Conservation (phyloP, 1,139 yeast species). For the Lodderomyces elongisporus region DNA sequence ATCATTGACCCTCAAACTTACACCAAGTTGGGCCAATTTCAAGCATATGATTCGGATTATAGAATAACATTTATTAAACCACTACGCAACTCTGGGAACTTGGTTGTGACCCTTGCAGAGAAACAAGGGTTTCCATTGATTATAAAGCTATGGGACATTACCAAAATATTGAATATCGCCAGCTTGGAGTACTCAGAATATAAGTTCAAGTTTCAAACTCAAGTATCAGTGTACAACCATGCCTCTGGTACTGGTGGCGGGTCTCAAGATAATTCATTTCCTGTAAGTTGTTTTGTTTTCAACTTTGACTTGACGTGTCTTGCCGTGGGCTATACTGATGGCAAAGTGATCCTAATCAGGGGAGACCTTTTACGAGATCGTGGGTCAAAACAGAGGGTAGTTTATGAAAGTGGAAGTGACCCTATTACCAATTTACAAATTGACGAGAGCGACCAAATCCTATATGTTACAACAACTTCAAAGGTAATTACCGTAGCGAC, state of each 20-base stretch:
- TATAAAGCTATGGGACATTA: conserved; percentile 70
- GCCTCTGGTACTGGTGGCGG: neutral
- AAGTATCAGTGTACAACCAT: conserved; percentile 5
- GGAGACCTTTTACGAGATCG: conserved; percentile 88
- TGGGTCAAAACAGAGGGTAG: conserved; percentile 80
- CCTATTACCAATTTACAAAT: conserved; percentile 78
- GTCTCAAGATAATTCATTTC: conserved; percentile 58
- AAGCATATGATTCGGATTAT: conserved; percentile 63
- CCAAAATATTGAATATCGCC: conserved; percentile 35
- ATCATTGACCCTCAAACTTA: conserved; percentile 32
- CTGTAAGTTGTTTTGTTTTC: conserved; percentile 62
- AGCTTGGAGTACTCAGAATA: conserved; percentile 24
- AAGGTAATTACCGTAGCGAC: conserved; percentile 72
- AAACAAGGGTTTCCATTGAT: conserved; percentile 63
- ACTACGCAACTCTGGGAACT: conserved; percentile 34
- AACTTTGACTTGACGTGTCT: conserved; percentile 57
- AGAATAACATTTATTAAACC: conserved; percentile 52
- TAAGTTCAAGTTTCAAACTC: conserved; percentile 12
- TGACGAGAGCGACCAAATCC: conserved; percentile 28
- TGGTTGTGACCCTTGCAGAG: conserved; percentile 70
- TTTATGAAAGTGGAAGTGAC: conserved; percentile 58
- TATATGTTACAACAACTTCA: conserved; percentile 67
- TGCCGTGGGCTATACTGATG: conserved; percentile 85
- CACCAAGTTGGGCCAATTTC: conserved; percentile 43
- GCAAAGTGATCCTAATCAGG: conserved; percentile 72